Base-by-base conservation (phyloP, 352 stramenopile species). In the Phytophthora idaei region DNA sequence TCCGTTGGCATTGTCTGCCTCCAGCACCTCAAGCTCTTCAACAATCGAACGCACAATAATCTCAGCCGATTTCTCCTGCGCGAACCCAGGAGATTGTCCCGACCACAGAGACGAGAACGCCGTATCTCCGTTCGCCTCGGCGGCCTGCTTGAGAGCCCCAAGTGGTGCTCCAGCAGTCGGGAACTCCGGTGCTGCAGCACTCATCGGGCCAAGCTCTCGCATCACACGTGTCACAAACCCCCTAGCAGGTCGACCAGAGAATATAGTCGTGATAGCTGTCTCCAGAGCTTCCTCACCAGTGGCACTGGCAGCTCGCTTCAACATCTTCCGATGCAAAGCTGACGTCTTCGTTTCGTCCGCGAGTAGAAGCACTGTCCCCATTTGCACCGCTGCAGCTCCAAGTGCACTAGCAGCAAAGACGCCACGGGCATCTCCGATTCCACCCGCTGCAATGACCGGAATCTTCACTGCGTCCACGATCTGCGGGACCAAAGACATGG, bases 291-390 rank as follows among this genome's bases (percentile, higher is more conserved):
- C 53, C 11, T 64, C 64, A 1, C 50, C 46, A 8, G 62, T 76
- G 31, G 70, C 61, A 31, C 53, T 39, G 0, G 74, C 72, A 17
- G 81, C 71, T 37, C 58, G 49, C 5, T 79, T 83, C 37, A 85
- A 21, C n/a, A 65, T 63, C 6, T 71, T 48, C 7, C 76, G 67
- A 37, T 81, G 77, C 29, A 71, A 62, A 25, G 36, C 12, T 5
- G 73, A 77, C 14, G 76, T 79, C 9, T 73, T 64, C 1, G 72
- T 66, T 72, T 90, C 78, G 7, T 82, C 72, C 4, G 74, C 78
- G 15, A 80, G 59, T 11, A 91, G 55, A 52, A 91, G 89, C 12
- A 83, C 74, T 0, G 83, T 87, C 8, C 83, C 83, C 53, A 91
- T 76, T 71, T 91, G 80, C n/a, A 85, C 80, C 4, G 73, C 78